Percentiles rank a stretch among this genome's conserved stretches.
Evolutionary conservation across 257 asterid species (phyloP).

Genomic region (Prunella vulgaris): DNA sequence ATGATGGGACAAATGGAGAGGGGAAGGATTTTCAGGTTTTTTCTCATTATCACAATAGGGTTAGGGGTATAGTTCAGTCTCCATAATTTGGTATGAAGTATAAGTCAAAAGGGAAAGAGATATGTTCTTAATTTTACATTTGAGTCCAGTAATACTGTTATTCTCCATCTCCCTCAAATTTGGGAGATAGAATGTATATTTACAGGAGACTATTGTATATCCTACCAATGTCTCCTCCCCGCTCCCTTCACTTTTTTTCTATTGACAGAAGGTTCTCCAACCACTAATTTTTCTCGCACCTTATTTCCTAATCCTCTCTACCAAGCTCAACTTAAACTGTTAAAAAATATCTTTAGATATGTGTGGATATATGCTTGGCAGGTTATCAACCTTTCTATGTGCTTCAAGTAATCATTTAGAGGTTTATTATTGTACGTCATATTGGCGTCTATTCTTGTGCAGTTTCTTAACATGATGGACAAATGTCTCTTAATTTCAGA

Average conservation of each 20-base stretch:
- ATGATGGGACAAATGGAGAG: background rate
- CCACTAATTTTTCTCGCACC: background rate
- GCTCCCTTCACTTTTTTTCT: background rate
- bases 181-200: background rate
- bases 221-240: background rate
- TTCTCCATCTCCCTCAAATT: background rate
- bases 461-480: background rate
- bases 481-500: conserved; percentile 36
- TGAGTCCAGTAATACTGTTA: background rate
- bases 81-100: background rate
- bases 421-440: background rate
- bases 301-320: background rate
- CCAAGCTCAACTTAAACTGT: background rate
- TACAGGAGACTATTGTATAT: background rate
- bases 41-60: background rate
- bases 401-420: background rate
- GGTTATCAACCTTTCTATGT: background rate
- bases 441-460: conserved; percentile 10
- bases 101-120: background rate
- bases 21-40: background rate
- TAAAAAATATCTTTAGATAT: background rate
- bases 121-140: background rate
- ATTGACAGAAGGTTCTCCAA: background rate
- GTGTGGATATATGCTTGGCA: background rate
- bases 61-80: background rate